Evolutionary conservation across 2,329 filamentous ascomycete genomes (phyloP).

Genomic region (Nemania sp.): DNA sequence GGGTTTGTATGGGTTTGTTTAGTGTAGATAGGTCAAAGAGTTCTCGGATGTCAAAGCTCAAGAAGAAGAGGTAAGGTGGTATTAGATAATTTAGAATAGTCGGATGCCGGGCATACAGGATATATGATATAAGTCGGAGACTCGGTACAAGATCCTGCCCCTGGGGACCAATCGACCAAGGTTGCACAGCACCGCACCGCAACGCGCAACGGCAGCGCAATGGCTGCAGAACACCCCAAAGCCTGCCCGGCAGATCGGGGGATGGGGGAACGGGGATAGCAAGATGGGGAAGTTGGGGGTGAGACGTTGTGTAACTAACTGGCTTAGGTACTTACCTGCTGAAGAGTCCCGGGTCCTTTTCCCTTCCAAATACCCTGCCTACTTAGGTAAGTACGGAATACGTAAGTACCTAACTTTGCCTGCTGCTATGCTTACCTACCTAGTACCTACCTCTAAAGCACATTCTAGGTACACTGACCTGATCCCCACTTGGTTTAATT

Average conservation of each 20-base stretch:
- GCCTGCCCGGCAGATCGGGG: slow-evolving; percentile 35
- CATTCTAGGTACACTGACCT: not conserved
- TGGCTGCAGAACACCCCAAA: slow-evolving; percentile 33
- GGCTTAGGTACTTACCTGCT: slow-evolving; percentile 1
- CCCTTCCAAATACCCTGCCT: not conserved
- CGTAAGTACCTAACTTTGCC: not conserved
- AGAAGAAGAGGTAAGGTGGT: slow-evolving; percentile 18
- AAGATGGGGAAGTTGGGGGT: slow-evolving; percentile 29
- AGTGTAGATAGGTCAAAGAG: slow-evolving; percentile 18
- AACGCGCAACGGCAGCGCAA: too few relatives aligned
- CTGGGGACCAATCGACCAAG: slow-evolving; percentile 14
- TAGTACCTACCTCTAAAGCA: not conserved
- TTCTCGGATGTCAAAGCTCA: slow-evolving; percentile 17
- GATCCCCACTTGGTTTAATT: slow-evolving; percentile 8
- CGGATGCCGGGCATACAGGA: slow-evolving; percentile 22
- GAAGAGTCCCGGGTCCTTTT: not conserved
- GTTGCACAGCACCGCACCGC: slow-evolving; percentile 33
- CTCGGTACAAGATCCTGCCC: slow-evolving; percentile 16
- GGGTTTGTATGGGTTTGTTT: not conserved
- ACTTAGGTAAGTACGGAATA: too few relatives aligned
- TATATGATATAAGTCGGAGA: slow-evolving; percentile 21
- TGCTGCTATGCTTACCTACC: too few relatives aligned
- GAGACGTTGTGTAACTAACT: slow-evolving; percentile 11
- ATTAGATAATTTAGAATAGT: slow-evolving; percentile 13
- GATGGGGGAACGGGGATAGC: slow-evolving; percentile 23